Evolutionary conservation across 352 stramenopile species (phyloP), one percentile per base, ranked within the genome.

Genomic region (Pythium periplocum): DNA sequence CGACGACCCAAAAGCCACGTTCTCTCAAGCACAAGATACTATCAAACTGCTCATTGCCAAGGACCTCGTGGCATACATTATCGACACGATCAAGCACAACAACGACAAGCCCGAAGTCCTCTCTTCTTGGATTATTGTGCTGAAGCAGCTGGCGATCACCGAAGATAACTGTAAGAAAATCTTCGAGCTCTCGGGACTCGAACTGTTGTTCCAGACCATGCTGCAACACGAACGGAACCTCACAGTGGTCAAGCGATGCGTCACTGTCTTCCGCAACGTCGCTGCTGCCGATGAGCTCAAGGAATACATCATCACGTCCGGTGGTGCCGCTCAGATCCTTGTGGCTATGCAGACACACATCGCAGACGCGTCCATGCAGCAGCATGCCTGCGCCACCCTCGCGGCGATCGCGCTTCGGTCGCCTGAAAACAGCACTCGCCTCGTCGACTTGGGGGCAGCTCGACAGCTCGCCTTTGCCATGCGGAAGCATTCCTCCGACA

Each of bases 151-250:
- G 35, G 79, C 78, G 4, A 78, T 87, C 34, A 90, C 83, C 0
- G 76, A 93, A 61, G 83, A 90, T 9, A 83, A 81, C 48, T 90
- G 79, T 48, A 68, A 79, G 34, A 75, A 87, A 54, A 84, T 90
- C 44, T 70, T 79, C 34, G 74, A 89, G 4, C 56, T 81, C 4
- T 61, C 57, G 12, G 79, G 73, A 1, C 60, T 93, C n/a, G 68
- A 68, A 31, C 57, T 83, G 10, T 50, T 90, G 9, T 75, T 81
- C n/a, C 44, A 73, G 32, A 37, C 87, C 36, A 85, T 88, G 71
- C 51, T 71, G 11, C 42, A 57, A n/a, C 69, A 87, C 50, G 71
- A 81, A 35, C 59, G 68, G 26, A 79, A 77, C 39, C 61, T 72
- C 6, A 37, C 48, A 0, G 68, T 90, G 1, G 60, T 72, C n/a